Evolutionary conservation across 2,329 filamentous ascomycete species (phyloP).

Genomic region (Colletotrichum sp.): DNA sequence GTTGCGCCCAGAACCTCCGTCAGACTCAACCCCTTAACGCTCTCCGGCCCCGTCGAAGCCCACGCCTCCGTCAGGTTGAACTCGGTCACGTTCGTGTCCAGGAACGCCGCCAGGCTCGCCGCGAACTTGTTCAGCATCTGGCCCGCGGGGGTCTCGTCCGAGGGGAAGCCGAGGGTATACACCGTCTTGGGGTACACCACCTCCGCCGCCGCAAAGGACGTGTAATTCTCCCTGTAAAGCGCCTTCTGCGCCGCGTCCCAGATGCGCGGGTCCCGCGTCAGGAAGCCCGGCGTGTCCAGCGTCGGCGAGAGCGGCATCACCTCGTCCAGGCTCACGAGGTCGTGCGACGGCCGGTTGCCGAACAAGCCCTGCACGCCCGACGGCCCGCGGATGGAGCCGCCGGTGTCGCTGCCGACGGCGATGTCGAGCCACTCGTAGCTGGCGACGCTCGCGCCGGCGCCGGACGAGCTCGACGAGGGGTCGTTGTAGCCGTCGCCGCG

Average conservation of each 20-base stretch:
- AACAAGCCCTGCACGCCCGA: slow-evolving; percentile 47
- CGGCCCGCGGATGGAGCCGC: slow-evolving; percentile 51
- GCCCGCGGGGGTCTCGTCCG: slow-evolving; percentile 15
- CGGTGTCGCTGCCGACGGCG: slow-evolving; percentile 49
- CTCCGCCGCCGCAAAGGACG: slow-evolving; percentile 22
- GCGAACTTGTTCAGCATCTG: slow-evolving; percentile 32
- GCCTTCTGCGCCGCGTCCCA: slow-evolving; percentile 37
- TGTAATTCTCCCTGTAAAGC: slow-evolving; percentile 38
- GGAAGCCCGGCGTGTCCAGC: slow-evolving; percentile 50
- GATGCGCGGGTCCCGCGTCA: slow-evolving; percentile 38
- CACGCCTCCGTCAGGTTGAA: slow-evolving; percentile 30
- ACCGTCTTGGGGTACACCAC: slow-evolving; percentile 28
- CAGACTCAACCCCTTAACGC: slow-evolving; percentile 20
- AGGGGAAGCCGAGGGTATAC: slow-evolving; percentile 33
- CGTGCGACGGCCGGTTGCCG: slow-evolving; percentile 49
- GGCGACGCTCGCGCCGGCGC: slow-evolving; percentile 36
- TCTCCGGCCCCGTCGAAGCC: slow-evolving; percentile 27
- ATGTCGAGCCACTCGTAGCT: slow-evolving; percentile 52
- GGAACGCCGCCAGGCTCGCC: slow-evolving; percentile 29
- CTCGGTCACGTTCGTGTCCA: slow-evolving; percentile 24
- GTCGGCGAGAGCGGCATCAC: slow-evolving; percentile 45
- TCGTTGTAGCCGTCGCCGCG: slow-evolving; percentile 53
- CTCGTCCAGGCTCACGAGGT: slow-evolving; percentile 41
- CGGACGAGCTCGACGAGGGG: slow-evolving; percentile 45
- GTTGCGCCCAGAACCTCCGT: slow-evolving; percentile 33